A percentile compares a stretch with the other conserved stretches of the same genome.
These are phyloP conservation scores for Galium porrigens DNA, from an alignment of 305 asterid species.

Conservation along the genomic window DNA sequence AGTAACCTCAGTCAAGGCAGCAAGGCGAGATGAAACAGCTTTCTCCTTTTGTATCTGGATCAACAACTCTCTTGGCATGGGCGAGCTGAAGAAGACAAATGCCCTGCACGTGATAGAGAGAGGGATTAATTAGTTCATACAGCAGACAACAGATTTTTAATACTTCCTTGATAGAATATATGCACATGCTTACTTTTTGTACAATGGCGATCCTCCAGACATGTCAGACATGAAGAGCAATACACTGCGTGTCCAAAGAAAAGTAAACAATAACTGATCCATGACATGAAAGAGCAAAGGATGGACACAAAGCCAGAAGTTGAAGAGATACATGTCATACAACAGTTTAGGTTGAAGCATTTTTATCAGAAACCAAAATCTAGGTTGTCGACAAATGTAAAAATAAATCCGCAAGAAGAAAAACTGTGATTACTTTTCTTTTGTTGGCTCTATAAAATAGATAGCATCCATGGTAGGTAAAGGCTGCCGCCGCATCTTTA, in stretches of 20 bases:
- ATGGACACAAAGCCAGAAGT: background rate
- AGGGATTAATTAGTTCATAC: background rate
- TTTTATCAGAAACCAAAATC: background rate
- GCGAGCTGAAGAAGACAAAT: conserved; percentile 67
- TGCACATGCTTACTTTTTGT: conserved; percentile 51
- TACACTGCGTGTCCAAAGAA: conserved; percentile 36
- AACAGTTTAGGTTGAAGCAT: background rate
- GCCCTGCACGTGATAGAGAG: conserved; percentile 41
- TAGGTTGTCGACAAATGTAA: background rate
- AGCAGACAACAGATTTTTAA: conserved; percentile 6
- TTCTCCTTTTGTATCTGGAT: conserved; percentile 66
- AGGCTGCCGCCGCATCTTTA: conserved; percentile 81
- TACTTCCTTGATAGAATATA: conserved; percentile 10
- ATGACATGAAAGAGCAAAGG: background rate
- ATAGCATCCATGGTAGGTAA: conserved; percentile 88
- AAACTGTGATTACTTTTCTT: conserved; percentile 56
- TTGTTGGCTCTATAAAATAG: conserved; percentile 83
- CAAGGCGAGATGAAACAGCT: conserved; percentile 86
- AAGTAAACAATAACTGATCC: background rate
- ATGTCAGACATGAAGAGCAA: conserved; percentile 93
- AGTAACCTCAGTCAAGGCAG: conserved; percentile 78
- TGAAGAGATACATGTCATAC: background rate
- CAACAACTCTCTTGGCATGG: conserved; percentile 60
- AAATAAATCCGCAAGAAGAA: background rate
- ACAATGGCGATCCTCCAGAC: conserved; percentile 98